Evolutionary conservation across 129 eudicot species (phyloP).

Genomic region (Saussurea involucrata): DNA sequence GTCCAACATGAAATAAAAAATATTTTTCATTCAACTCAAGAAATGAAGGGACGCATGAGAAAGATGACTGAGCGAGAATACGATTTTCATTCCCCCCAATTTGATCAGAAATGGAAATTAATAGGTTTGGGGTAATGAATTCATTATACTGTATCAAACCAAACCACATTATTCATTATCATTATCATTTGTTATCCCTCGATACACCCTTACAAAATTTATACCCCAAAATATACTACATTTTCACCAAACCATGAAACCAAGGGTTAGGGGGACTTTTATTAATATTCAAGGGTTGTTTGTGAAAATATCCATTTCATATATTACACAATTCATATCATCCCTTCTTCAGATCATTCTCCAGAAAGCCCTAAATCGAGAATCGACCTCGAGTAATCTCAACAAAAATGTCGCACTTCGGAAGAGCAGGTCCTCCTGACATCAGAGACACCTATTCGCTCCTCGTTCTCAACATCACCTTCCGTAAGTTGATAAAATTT

Average conservation of each 20-base stretch:
- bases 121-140: no score
- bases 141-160: no score
- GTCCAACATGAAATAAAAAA: no score
- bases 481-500: constrained; percentile 35
- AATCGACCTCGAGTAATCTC: not conserved
- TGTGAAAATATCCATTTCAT: not conserved
- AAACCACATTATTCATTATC: no score
- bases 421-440: constrained; percentile 92
- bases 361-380: constrained; percentile 2
- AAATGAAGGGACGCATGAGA: no score
- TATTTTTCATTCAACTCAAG: no score
- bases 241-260: not conserved
- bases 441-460: constrained; percentile 85
- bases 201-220: no score
- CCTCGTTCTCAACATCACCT: constrained; percentile 89
- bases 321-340: not conserved
- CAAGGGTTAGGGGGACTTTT: not conserved
- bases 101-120: no score
- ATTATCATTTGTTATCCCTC: no score
- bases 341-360: not conserved
- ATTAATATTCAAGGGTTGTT: not conserved
- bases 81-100: no score
- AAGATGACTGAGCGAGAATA: no score
- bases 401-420: constrained; percentile 76
- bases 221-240: no score